Conservation (phyloP, 106 monocot genomes). For the Platanthera guangdongensis region DNA sequence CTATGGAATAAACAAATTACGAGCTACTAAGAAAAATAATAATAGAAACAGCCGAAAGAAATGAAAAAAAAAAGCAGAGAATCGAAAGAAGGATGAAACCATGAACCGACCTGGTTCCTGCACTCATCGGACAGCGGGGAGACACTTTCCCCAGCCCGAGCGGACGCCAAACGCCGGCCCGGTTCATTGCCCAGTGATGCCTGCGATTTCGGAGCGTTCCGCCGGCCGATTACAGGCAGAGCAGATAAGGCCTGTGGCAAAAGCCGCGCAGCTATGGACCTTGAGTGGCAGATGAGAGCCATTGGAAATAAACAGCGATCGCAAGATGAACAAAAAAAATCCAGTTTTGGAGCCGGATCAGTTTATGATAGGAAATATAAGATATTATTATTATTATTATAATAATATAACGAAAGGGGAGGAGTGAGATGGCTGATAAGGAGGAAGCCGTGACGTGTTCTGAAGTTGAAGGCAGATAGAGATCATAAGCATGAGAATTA, state of each 20-base stretch:
- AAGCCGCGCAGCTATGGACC: neutral
- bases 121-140: neutral
- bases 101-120: constrained; percentile 8
- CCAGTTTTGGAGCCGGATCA: neutral
- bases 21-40: no score
- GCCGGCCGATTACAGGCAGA: neutral
- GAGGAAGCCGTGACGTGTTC: neutral
- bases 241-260: constrained; percentile 1
- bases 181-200: no score
- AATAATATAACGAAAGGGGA: neutral
- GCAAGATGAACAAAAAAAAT: neutral
- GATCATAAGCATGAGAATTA: no score
- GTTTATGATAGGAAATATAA: neutral
- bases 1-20: no score
- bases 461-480: no score
- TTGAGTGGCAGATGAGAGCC: constrained; percentile 1
- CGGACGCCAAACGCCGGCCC: neutral
- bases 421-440: neutral
- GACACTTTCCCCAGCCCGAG: constrained; percentile 8
- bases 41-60: neutral
- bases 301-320: neutral
- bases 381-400: no score
- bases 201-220: neutral
- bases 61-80: neutral
- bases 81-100: neutral